Conservation (phyloP, 352 stramenopile species). For the Phytophthora sp. region DNA sequence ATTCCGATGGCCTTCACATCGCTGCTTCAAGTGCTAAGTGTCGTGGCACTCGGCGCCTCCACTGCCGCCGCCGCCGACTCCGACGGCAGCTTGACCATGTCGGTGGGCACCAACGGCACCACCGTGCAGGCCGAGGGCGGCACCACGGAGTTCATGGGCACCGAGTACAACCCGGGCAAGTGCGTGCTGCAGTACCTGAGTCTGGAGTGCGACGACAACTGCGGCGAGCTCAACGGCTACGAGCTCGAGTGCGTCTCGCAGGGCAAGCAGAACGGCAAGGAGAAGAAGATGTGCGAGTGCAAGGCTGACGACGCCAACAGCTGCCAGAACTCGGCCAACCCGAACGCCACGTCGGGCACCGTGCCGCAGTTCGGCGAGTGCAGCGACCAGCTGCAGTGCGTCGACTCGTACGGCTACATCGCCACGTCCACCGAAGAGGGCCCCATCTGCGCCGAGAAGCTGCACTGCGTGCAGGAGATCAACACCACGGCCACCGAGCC, state of each 20-base stretch:
- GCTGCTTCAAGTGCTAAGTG: constrained; percentile 2
- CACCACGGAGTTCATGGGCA: constrained; percentile 64
- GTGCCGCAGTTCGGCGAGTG: constrained; percentile 76
- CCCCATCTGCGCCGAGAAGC: constrained; percentile 68
- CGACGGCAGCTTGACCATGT: constrained; percentile 49
- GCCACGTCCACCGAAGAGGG: constrained; percentile 49
- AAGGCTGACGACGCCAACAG: constrained; percentile 35
- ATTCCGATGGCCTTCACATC: constrained; percentile 18
- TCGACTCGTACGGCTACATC: constrained; percentile 74
- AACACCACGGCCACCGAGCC: constrained; percentile 67
- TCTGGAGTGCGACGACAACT: constrained; percentile 64
- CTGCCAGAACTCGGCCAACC: constrained; percentile 60
- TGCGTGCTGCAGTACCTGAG: constrained; percentile 76
- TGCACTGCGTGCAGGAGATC: constrained; percentile 76
- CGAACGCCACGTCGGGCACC: constrained; percentile 36
- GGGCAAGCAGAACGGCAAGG: constrained; percentile 61
- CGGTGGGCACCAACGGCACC: constrained; percentile 61
- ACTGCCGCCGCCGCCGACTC: constrained; percentile 1
- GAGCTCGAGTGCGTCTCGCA: constrained; percentile 67
- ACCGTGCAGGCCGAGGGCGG: constrained; percentile 53
- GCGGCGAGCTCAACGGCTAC: constrained; percentile 74
- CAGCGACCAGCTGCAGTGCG: constrained; percentile 48
- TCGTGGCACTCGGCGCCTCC: constrained; percentile 17
- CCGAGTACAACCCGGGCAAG: constrained; percentile 71
- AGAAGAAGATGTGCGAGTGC: constrained; percentile 78